phyloP scores from a whole-genome alignment of 129 eudicot species.

The Pulicaria dysenterica region DNA sequence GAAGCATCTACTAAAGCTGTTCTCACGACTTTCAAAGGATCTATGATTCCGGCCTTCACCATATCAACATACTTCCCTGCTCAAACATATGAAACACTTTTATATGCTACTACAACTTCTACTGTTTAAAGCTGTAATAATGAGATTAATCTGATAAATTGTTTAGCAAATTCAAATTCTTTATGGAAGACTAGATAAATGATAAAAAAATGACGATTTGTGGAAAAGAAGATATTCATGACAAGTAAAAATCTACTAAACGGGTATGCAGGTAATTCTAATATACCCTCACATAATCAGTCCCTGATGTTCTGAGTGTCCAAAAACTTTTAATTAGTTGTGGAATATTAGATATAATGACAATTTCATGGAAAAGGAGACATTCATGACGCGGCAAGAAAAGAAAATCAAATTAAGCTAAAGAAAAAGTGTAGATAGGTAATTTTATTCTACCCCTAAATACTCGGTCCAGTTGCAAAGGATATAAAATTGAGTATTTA shows the following conservation, averaged over 20 bases:
- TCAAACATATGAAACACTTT: slow-evolving; percentile 11
- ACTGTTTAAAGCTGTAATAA: background rate
- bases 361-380: no score
- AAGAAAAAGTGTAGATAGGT: background rate
- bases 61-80: slow-evolving; percentile 77
- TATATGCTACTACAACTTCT: background rate
- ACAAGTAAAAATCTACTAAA: background rate
- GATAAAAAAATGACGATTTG: background rate
- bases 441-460: background rate
- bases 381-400: no score
- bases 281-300: no score
- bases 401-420: background rate
- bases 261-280: no score
- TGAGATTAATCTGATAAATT: background rate
- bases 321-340: no score
- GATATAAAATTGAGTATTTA: background rate
- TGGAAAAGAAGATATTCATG: background rate
- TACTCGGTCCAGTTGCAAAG: background rate
- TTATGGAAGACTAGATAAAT: background rate
- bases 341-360: no score
- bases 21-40: slow-evolving; percentile 88
- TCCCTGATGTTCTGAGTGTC: no score
- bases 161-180: background rate
- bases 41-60: slow-evolving; percentile 91
- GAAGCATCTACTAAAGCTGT: slow-evolving; percentile 93